phyloP scores from a whole-genome alignment of 352 stramenopile species.

The Peronospora destructor region DNA sequence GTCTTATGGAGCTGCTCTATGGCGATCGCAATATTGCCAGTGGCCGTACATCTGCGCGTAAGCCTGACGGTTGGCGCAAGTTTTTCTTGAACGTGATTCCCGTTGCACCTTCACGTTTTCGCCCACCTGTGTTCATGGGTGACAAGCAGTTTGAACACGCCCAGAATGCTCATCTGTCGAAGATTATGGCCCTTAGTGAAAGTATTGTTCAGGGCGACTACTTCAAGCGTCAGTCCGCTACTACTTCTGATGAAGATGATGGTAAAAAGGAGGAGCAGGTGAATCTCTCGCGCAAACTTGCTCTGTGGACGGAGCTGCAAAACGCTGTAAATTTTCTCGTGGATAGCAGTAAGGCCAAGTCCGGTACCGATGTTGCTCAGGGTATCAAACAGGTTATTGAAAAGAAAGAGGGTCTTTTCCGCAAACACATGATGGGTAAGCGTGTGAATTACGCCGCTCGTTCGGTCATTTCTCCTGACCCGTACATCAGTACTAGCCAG shows the following conservation, averaged over 20 bases:
- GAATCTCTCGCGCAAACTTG: slow-evolving; percentile 88
- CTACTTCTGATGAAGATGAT: slow-evolving; percentile 52
- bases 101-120: slow-evolving; percentile 96
- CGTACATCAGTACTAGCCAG: slow-evolving; percentile 99
- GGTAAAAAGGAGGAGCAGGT: slow-evolving; percentile 47
- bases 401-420: slow-evolving; percentile 99
- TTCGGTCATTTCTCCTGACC: slow-evolving; percentile 98
- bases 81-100: slow-evolving; percentile 96
- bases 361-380: slow-evolving; percentile 55
- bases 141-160: slow-evolving; percentile 96
- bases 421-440: slow-evolving; percentile 98
- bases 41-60: slow-evolving; percentile 37
- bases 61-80: slow-evolving; percentile 83
- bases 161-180: slow-evolving; percentile 93
- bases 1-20: slow-evolving; percentile 91
- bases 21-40: slow-evolving; percentile 73
- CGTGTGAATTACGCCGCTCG: slow-evolving; percentile 99
- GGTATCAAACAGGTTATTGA: slow-evolving; percentile 98
- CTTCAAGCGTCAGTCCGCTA: slow-evolving; percentile 44
- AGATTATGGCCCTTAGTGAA: slow-evolving; percentile 92
- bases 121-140: slow-evolving; percentile 94
- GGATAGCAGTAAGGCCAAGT: slow-evolving; percentile 72
- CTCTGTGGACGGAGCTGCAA: slow-evolving; percentile 97
- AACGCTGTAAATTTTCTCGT: slow-evolving; percentile 83
- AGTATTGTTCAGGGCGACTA: slow-evolving; percentile 76